phyloP scores from a whole-genome alignment of 441 rosid species.

The Eutrema salsugineum region DNA sequence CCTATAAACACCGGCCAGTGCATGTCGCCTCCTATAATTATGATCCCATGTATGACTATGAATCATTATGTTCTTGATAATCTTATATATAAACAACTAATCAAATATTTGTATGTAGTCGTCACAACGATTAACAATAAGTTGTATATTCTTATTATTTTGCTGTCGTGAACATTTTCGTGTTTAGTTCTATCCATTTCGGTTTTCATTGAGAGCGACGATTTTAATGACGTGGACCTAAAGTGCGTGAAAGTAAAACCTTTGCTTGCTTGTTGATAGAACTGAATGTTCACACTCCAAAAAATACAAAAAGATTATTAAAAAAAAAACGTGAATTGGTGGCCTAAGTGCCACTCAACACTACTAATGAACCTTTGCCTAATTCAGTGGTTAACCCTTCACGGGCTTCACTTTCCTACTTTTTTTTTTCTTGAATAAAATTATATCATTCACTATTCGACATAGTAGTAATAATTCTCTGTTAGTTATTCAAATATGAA shows the following conservation, averaged over 20 bases:
- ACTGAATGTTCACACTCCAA: slow-evolving; percentile 28
- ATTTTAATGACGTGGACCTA: slow-evolving; percentile 29
- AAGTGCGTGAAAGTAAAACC: slow-evolving; percentile 35
- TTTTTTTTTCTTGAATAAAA: slow-evolving; percentile 4
- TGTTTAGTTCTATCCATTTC: slow-evolving; percentile 16
- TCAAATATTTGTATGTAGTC: slow-evolving; percentile 1
- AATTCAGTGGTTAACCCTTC: slow-evolving; percentile 38
- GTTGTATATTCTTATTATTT: neutral
- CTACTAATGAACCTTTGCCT: slow-evolving; percentile 38
- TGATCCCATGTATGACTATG: slow-evolving; percentile 18
- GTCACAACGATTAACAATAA: slow-evolving; percentile 12
- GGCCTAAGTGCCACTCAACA: slow-evolving; percentile 41
- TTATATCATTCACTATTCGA: slow-evolving; percentile 4
- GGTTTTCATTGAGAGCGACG: slow-evolving; percentile 21
- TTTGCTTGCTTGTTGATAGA: slow-evolving; percentile 25
- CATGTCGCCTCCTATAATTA: slow-evolving; percentile 34
- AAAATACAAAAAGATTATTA: neutral
- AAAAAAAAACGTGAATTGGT: slow-evolving; percentile 33
- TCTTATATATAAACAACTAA: neutral
- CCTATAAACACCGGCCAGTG: slow-evolving; percentile 34
- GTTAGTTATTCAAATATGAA: slow-evolving; percentile 15
- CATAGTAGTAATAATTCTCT: neutral
- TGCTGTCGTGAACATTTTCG: slow-evolving; percentile 30
- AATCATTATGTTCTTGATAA: slow-evolving; percentile 25
- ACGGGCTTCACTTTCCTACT: slow-evolving; percentile 33